These are phyloP conservation scores for Chalaropsis ovoidea DNA, from an alignment of 2,329 filamentous ascomycete species.

Conservation along the genomic window DNA sequence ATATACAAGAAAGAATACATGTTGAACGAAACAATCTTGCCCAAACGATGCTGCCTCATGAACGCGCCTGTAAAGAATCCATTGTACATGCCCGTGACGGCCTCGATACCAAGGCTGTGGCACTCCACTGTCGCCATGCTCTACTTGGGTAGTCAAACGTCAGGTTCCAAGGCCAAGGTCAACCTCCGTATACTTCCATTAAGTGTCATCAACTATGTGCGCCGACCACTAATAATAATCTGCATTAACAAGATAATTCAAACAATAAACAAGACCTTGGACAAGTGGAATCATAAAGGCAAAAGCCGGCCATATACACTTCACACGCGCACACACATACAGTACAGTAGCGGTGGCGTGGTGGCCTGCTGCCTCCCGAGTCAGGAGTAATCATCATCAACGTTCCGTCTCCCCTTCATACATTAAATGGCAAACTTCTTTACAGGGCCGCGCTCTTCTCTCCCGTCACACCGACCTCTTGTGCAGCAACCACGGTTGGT, in stretches of 20 bases:
- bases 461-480: slow-evolving; percentile 26
- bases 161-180: slow-evolving; percentile 13
- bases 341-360: background rate
- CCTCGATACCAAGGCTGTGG: too few relatives aligned
- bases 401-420: background rate
- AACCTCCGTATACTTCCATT: slow-evolving; percentile 18
- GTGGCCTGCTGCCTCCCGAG: background rate
- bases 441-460: slow-evolving; percentile 13
- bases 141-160: background rate
- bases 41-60: too few relatives aligned
- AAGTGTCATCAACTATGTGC: slow-evolving; percentile 13
- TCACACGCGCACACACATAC: slow-evolving; percentile 4
- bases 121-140: background rate
- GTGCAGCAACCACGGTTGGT: slow-evolving; percentile 26
- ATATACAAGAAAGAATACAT: too few relatives aligned
- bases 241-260: slow-evolving; percentile 17
- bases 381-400: background rate
- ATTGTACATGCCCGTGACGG: too few relatives aligned
- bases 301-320: slow-evolving; percentile 7
- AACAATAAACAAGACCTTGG: slow-evolving; percentile 18
- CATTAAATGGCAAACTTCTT: slow-evolving; percentile 6
- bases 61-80: too few relatives aligned
- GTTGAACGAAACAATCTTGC: too few relatives aligned
- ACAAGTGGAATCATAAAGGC: slow-evolving; percentile 10
- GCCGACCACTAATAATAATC: slow-evolving; percentile 15